Evolutionary conservation across 2,329 filamentous ascomycete species (phyloP).

Genomic region (Trichoderma brevicompactum): DNA sequence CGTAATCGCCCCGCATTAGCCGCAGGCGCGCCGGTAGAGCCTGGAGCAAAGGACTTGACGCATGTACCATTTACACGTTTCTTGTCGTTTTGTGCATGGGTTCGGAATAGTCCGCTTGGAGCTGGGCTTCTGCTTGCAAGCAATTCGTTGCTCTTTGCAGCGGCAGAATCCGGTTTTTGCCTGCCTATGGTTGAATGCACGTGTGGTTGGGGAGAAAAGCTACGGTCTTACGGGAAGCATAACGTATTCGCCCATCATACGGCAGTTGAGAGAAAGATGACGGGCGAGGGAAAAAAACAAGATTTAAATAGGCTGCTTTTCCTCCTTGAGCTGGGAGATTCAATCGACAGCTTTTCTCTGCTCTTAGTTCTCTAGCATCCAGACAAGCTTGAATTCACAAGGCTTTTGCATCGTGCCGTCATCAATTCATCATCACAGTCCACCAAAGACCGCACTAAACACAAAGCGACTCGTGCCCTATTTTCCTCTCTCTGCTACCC

Average conservation of each 20-base stretch:
- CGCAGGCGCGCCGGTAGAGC: conserved; percentile 21
- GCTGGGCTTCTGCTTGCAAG: no score
- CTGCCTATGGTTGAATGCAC: conserved; percentile 21
- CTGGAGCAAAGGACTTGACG: neutral
- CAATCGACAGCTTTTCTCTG: neutral
- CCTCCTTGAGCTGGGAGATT: neutral
- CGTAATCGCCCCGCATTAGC: conserved; percentile 28
- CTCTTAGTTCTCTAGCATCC: neutral
- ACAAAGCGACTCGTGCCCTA: neutral
- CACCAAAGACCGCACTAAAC: conserved; percentile 2
- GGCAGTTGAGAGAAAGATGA: neutral
- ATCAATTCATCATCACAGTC: conserved; percentile 22
- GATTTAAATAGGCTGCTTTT: conserved; percentile 22
- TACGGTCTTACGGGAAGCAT: no score
- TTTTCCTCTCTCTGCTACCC: neutral
- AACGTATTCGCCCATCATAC: neutral
- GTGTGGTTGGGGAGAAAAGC: conserved; percentile 4
- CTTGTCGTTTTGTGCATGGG: no score
- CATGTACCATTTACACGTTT: neutral
- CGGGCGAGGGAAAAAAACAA: neutral
- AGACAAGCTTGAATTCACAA: neutral
- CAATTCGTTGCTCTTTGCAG: no score
- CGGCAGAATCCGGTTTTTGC: no score
- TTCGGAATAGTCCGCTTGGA: conserved; percentile 27
- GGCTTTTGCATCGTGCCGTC: conserved; percentile 20